phyloP scores from a whole-genome alignment of 1,284 basidiomycete species.

The Tilletia horrida region DNA sequence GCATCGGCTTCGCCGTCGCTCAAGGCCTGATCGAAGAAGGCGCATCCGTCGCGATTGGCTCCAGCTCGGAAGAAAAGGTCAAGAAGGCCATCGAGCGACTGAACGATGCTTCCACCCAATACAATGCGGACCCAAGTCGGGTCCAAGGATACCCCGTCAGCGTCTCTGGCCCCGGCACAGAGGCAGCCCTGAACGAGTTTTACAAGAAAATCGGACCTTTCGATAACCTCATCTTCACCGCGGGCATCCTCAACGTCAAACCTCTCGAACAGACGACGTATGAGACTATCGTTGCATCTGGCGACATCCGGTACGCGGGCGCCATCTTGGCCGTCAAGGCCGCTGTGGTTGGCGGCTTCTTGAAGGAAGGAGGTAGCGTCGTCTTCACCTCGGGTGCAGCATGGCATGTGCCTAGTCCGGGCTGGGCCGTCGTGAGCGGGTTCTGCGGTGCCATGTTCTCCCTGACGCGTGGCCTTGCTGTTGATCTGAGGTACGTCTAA shows the following conservation, averaged over 20 bases:
- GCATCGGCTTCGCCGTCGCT: slow-evolving; percentile 34
- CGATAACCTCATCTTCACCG: slow-evolving; percentile 35
- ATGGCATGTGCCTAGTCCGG: slow-evolving; percentile 22
- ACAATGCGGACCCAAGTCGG: slow-evolving; percentile 32
- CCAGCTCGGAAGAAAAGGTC: slow-evolving; percentile 23
- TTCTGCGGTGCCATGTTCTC: slow-evolving; percentile 25
- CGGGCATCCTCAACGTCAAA: slow-evolving; percentile 25
- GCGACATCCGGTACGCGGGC: slow-evolving; percentile 19
- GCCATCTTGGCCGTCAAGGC: slow-evolving; percentile 31
- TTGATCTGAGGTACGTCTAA: slow-evolving; percentile 24
- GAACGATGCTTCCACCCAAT: slow-evolving; percentile 26
- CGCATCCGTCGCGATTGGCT: slow-evolving; percentile 30
- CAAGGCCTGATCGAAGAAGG: slow-evolving; percentile 37
- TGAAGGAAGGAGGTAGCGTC: slow-evolving; percentile 23
- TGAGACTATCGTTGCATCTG: slow-evolving; percentile 25
- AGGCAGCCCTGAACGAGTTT: slow-evolving; percentile 22
- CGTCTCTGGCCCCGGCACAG: slow-evolving; percentile 23
- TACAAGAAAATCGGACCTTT: slow-evolving; percentile 29
- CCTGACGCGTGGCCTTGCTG: slow-evolving; percentile 26
- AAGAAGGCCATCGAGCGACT: slow-evolving; percentile 24
- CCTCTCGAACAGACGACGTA: slow-evolving; percentile 25
- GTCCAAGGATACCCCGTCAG: slow-evolving; percentile 27
- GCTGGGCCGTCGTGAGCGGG: slow-evolving; percentile 22
- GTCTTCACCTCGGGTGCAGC: slow-evolving; percentile 30
- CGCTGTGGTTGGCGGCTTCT: slow-evolving; percentile 16